Base-by-base conservation (phyloP, 257 asterid species). In the Handroanthus guayacan region DNA sequence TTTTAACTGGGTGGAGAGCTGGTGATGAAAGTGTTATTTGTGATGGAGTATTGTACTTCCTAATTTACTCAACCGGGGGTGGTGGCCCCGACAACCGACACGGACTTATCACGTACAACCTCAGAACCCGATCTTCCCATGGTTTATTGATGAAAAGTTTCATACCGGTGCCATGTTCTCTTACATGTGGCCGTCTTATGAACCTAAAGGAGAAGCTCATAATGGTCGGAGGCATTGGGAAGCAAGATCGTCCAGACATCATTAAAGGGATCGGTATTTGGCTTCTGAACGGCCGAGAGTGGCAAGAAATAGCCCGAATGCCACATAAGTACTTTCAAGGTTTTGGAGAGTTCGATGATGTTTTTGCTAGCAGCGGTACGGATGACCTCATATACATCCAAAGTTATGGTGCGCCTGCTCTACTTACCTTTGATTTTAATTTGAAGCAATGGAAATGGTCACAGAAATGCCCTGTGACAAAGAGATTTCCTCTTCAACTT, bases 191-290 rank as follows among this genome's bases (percentile, higher is more conserved):
- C 13, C 97, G 99, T 6, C 73, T 95, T 72, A 91, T 95, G 98
- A 89, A 86, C 84, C 67, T 95, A 43, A 87, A 81, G 47, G 97
- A 84, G 20, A 88, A 80, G 86, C 82, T 95, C 54, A 72, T 95
- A 43, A 87, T 95, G 96, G 98, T 95, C 9, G 99, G 99, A 44
- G 99, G 99, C 3, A 88, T 92, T 0, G 97, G 98, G 76, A 95
- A 86, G 74, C 89, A 67, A 4, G 98, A 92, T 38, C 90, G 97
- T 4, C 87, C 91, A 0, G 98, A 86, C 76, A 86, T 95, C 55
- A 92, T 95, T 6, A 92, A 91, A 76, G 99, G 99, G 73, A 95
- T 95, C 11, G 97, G 99, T 13, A 84, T 95, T 41, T 95, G 98
- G 99, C 71, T 52, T 54, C 79, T 95, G 56, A 81, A 82, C 5